These are phyloP conservation scores for Lachnellula cervina DNA, from an alignment of 2,329 filamentous ascomycete genomes.

Conservation along the genomic window DNA sequence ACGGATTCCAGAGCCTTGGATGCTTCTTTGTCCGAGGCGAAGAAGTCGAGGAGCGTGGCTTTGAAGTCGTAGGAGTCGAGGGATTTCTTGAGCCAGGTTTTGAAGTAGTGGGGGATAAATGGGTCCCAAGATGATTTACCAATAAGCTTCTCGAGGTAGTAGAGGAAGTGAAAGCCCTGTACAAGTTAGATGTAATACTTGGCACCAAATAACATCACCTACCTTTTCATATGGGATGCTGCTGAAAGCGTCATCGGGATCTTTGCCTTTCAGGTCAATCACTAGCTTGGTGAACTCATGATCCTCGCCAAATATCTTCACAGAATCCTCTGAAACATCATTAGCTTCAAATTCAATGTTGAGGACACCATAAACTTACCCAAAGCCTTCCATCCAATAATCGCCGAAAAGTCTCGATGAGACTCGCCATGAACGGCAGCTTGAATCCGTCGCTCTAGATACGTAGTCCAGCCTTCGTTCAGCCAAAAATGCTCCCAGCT, in stretches of 20 bases:
- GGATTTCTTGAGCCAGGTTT: slow-evolving; percentile 76
- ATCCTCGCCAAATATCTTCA: slow-evolving; percentile 72
- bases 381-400: slow-evolving; percentile 85
- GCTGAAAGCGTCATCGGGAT: slow-evolving; percentile 94
- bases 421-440: slow-evolving; percentile 74
- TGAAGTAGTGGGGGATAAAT: slow-evolving; percentile 95
- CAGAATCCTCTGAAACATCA: slow-evolving; percentile 57
- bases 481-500: slow-evolving; percentile 80
- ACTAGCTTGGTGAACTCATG: slow-evolving; percentile 93
- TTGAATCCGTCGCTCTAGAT: slow-evolving; percentile 82
- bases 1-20: slow-evolving; percentile 62
- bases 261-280: slow-evolving; percentile 79
- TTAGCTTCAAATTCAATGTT: not conserved
- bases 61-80: slow-evolving; percentile 95
- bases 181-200: not conserved
- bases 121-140: slow-evolving; percentile 85
- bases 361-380: slow-evolving; percentile 23
- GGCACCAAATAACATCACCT: not conserved
- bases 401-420: slow-evolving; percentile 88
- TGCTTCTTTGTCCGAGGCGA: slow-evolving; percentile 60
- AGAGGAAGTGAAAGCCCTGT: slow-evolving; percentile 82
- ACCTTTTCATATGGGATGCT: slow-evolving; percentile 86
- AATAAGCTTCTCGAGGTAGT: slow-evolving; percentile 80
- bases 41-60: slow-evolving; percentile 80
- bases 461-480: slow-evolving; percentile 86